Evolutionary conservation across 768 basidiomycete species (phyloP).

Genomic region (Rhodotorula kratochvilovae): DNA sequence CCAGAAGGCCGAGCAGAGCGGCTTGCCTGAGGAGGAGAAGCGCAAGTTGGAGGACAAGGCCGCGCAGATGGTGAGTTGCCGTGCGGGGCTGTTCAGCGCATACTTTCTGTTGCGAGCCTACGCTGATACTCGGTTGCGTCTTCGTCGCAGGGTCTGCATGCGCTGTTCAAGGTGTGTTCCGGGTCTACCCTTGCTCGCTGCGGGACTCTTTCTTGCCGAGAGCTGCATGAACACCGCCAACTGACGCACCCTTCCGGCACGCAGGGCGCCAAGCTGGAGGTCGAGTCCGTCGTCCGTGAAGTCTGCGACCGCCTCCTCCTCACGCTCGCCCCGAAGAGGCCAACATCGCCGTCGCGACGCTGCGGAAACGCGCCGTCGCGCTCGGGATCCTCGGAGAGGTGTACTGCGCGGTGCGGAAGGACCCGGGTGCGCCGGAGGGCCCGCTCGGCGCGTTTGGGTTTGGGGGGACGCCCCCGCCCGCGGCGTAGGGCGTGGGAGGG

Average conservation of each 20-base stretch:
- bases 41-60: slow-evolving; percentile 82
- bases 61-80: slow-evolving; percentile 64
- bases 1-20: slow-evolving; percentile 79
- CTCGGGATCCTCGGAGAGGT: slow-evolving; percentile 80
- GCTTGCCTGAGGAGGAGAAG: slow-evolving; percentile 71
- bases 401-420: slow-evolving; percentile 66
- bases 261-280: slow-evolving; percentile 83
- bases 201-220: too few species aligned
- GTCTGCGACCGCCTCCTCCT: slow-evolving; percentile 65
- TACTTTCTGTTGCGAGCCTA: too few species aligned
- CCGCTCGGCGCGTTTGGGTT: slow-evolving; percentile 24
- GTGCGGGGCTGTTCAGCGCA: background rate
- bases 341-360: slow-evolving; percentile 52
- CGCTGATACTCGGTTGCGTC: background rate
- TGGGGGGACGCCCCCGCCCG: background rate
- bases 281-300: slow-evolving; percentile 82
- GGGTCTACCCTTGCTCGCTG: background rate
- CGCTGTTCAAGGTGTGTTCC: slow-evolving; percentile 70
- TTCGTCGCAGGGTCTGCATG: slow-evolving; percentile 60
- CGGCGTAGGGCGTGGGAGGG: background rate
- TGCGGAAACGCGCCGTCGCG: slow-evolving; percentile 69
- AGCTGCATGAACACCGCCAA: too few species aligned
- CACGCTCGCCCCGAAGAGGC: background rate
- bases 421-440: slow-evolving; percentile 43
- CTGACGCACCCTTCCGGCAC: background rate